These are phyloP conservation scores for Sambucus nigra DNA, from an alignment of 129 eudicot species.

Conservation along the genomic window DNA sequence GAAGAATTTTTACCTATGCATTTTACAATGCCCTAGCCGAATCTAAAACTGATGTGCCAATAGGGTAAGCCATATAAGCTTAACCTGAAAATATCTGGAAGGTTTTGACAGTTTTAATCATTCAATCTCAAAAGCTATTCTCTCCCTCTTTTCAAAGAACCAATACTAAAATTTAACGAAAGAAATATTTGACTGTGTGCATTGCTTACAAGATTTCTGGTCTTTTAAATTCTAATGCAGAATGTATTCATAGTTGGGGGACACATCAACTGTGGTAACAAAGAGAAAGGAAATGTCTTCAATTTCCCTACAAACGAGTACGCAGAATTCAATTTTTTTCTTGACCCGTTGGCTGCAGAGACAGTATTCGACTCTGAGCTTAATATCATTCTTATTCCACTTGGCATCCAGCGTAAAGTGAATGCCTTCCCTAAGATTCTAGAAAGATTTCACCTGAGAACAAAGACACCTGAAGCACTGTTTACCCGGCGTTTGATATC, in stretches of 20 bases:
- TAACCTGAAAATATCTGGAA: too few relatives aligned
- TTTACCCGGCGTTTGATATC: slow-evolving; percentile 40
- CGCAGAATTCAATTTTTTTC: slow-evolving; percentile 72
- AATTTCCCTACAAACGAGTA: slow-evolving; percentile 48
- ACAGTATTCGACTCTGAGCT: slow-evolving; percentile 49
- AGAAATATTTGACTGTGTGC: neutral
- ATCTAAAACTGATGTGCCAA: too few relatives aligned
- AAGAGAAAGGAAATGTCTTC: slow-evolving; percentile 50
- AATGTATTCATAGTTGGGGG: slow-evolving; percentile 70
- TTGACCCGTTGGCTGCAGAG: slow-evolving; percentile 79
- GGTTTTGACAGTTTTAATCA: too few relatives aligned
- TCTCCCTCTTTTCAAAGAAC: neutral
- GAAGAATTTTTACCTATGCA: too few relatives aligned
- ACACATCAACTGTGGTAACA: slow-evolving; percentile 22
- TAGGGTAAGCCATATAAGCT: too few relatives aligned
- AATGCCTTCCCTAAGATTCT: slow-evolving; percentile 24
- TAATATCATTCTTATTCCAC: slow-evolving; percentile 57
- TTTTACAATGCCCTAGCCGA: too few relatives aligned
- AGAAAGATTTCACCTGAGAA: slow-evolving; percentile 20
- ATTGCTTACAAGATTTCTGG: too few relatives aligned
- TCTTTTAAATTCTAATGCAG: slow-evolving; percentile 28
- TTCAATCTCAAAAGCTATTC: neutral
- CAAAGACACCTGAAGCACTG: slow-evolving; percentile 46
- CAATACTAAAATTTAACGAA: too few relatives aligned
- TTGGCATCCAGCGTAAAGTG: slow-evolving; percentile 40